These are phyloP conservation scores for Elsinoe arachidis DNA, from an alignment of 2,329 filamentous ascomycete genomes.

Conservation along the genomic window DNA sequence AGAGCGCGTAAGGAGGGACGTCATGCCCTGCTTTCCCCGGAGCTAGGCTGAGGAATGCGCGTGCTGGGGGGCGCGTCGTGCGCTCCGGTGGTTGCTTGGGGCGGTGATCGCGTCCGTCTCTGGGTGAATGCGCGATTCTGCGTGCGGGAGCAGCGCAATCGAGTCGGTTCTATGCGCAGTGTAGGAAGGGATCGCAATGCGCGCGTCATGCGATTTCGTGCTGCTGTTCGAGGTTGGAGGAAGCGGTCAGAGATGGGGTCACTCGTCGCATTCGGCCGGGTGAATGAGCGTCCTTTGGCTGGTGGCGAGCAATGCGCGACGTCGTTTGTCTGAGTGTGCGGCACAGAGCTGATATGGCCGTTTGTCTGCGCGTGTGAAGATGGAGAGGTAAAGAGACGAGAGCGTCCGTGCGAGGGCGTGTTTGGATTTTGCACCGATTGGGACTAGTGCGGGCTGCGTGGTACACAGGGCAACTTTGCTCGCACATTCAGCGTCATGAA, in stretches of 20 bases:
- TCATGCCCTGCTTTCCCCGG: constrained; percentile 13
- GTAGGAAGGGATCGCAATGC: too few relatives aligned
- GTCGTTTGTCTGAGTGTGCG: too few relatives aligned
- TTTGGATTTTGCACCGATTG: constrained; percentile 7
- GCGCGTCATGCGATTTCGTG: too few relatives aligned
- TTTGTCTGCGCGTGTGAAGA: not conserved
- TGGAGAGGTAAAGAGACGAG: not conserved
- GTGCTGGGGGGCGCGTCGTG: not conserved
- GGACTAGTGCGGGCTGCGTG: constrained; percentile 10
- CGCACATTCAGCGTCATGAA: not conserved
- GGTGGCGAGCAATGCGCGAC: too few relatives aligned
- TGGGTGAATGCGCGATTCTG: too few relatives aligned
- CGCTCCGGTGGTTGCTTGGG: not conserved
- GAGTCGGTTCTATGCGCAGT: too few relatives aligned
- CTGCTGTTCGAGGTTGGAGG: too few relatives aligned
- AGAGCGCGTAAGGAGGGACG: constrained; percentile 28
- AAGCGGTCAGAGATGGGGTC: too few relatives aligned
- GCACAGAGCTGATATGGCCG: not conserved
- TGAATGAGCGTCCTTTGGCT: too few relatives aligned
- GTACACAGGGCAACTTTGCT: not conserved
- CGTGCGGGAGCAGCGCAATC: too few relatives aligned
- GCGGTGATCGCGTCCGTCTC: too few relatives aligned
- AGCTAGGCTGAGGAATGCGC: not conserved
- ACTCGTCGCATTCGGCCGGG: too few relatives aligned
- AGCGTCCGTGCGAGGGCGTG: not conserved